Evolutionary conservation across 2,329 filamentous ascomycete species (phyloP), one percentile per base, ranked within the genome.

Genomic region (Epichloe sibirici): DNA sequence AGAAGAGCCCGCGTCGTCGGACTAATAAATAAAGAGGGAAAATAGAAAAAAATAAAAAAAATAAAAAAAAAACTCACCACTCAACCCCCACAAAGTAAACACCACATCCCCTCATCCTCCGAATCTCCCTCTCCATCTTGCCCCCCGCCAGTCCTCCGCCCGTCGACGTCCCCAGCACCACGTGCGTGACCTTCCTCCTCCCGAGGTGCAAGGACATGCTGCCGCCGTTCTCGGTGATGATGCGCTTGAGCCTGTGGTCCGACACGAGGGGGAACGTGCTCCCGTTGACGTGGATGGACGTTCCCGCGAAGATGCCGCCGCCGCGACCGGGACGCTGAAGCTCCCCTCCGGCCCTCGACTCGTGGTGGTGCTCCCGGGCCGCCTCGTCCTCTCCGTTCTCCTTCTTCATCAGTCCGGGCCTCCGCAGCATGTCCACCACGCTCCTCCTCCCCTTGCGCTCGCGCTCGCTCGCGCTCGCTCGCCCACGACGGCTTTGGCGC

Each of bases 271-370:
- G 90, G 55, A 83, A 78, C 2, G 89, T 95, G 58, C 86, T 90
- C 55, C 90, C 90, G 67, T 95, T 95, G 67, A 96, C 78, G 69
- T 91, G 93, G 60, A 95, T 78, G 49, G 80, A 83, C 23, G 90
- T 75, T 15, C 82, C 80, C 45, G 78, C 69, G 64, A 96, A 90
- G 51, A 94, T 77, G 46, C 71, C 62, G 5, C 12, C 21, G 15
- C 21, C 15, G 3, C 34, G n/a, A 42, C 6, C 11, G 21, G 37
- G 34, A 7, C 12, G 34, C 34, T 7, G 7, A 12, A 12, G 6
- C 34, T 35, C 12, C 12, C 34, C 34, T 40, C 17, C 9, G 13
- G 17, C 8, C 15, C 15, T n/a, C 40, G 8, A 7, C 37, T n/a
- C 37, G 4, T 39, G 23, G 3, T 25, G 23, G 3, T 25, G 28